Evolutionary conservation across 225 moss, liverwort and hornwort genomes (phyloP).

Genomic region (Marchantia paleacea): DNA sequence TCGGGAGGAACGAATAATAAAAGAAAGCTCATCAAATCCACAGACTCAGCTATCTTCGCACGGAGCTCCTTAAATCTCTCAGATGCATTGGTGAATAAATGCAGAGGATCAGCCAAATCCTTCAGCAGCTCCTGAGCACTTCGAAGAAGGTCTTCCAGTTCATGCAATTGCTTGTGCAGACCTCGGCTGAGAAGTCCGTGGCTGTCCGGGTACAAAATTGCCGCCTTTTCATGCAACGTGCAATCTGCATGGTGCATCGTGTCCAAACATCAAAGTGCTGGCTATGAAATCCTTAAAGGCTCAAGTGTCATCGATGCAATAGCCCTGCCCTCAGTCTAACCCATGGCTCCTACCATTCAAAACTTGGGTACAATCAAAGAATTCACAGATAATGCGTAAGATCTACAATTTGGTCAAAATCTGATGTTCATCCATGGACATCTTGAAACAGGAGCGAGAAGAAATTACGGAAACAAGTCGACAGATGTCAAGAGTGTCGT

Average conservation of each 20-base stretch:
- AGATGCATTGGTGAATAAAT: not conserved
- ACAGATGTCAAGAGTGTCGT: too few species aligned
- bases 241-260: not conserved
- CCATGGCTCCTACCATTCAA: too few species aligned
- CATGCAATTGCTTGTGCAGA: conserved; percentile 5
- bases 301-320: too few species aligned
- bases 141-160: conserved; percentile 12
- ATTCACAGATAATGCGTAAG: too few species aligned
- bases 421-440: too few species aligned
- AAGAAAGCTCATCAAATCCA: not conserved
- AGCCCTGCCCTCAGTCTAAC: too few species aligned
- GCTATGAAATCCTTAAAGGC: too few species aligned
- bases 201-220: conserved; percentile 6
- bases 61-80: conserved; percentile 4
- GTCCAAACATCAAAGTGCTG: not conserved
- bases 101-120: not conserved
- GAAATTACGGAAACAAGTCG: too few species aligned
- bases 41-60: not conserved
- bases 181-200: not conserved
- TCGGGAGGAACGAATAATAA: conserved; percentile 8
- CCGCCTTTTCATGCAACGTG: conserved; percentile 6
- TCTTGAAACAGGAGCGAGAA: too few species aligned
- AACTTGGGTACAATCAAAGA: too few species aligned
- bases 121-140: conserved; percentile 16
- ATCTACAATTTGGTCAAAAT: too few species aligned